These are phyloP conservation scores for Cucumis cinereus DNA, from an alignment of 306 rosid species.

Conservation along the genomic window DNA sequence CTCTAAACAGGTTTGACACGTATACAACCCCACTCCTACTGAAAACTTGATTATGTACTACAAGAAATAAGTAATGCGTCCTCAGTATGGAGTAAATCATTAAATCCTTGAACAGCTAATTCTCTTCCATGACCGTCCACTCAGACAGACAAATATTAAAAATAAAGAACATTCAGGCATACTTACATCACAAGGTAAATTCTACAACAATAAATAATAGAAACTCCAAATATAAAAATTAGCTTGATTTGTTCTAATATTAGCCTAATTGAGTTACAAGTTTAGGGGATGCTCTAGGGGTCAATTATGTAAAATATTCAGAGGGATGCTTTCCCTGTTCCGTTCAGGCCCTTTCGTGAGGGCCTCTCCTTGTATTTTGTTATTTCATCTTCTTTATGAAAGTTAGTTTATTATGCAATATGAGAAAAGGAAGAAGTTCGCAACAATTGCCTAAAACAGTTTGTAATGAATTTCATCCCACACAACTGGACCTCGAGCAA, in stretches of 20 bases:
- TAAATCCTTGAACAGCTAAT: not conserved
- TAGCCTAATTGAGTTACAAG: not conserved
- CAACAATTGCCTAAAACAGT: not conserved
- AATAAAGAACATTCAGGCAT: not conserved
- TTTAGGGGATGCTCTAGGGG: not conserved
- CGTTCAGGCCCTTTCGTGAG: not conserved
- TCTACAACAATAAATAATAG: not conserved
- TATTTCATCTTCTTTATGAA: not conserved
- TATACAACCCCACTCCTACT: not conserved
- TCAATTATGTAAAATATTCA: not conserved
- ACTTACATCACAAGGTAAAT: not conserved
- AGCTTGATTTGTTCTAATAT: not conserved
- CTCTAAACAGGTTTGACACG: not conserved
- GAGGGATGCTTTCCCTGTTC: not conserved
- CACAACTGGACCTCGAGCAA: not conserved
- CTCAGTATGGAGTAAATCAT: not conserved
- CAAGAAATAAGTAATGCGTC: not conserved
- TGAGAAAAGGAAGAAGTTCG: not conserved
- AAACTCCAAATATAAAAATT: not conserved
- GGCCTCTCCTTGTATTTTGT: not conserved
- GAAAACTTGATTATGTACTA: not conserved
- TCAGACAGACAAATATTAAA: not conserved
- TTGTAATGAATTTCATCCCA: not conserved
- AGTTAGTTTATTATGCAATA: not conserved
- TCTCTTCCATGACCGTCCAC: not conserved